These are phyloP conservation scores for Rhynchospora tenuis DNA, from an alignment of 176 grass and related monocot species.

Conservation along the genomic window DNA sequence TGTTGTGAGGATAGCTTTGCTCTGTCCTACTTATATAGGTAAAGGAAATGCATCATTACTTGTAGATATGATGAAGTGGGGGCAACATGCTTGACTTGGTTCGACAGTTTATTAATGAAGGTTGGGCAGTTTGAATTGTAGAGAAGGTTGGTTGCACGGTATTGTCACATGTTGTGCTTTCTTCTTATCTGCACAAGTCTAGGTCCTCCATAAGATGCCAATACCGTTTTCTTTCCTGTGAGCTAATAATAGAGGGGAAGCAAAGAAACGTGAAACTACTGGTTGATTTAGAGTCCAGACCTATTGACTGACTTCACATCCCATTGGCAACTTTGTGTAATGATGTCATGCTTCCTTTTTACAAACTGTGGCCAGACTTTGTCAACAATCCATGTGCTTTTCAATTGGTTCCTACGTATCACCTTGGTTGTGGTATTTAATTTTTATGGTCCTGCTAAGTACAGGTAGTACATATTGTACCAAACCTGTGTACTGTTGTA, in stretches of 20 bases:
- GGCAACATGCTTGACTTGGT: background rate
- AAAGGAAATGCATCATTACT: background rate
- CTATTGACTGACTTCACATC: background rate
- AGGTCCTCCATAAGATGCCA: background rate
- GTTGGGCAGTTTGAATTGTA: background rate
- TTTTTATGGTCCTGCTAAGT: background rate
- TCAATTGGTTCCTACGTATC: background rate
- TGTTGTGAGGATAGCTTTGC: background rate
- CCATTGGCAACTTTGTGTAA: background rate
- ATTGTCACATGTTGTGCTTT: background rate
- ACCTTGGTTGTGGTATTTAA: background rate
- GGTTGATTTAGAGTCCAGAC: background rate
- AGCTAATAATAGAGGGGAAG: background rate
- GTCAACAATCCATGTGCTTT: conserved; percentile 16
- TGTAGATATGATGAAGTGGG: conserved; percentile 1
- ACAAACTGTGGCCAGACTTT: background rate
- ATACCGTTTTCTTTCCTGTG: background rate
- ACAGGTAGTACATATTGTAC: background rate
- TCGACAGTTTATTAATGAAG: background rate
- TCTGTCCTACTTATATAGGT: conserved; percentile 2
- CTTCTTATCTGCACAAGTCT: background rate
- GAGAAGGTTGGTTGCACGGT: background rate
- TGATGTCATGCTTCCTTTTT: background rate
- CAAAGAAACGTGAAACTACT: background rate
- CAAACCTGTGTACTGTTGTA: background rate